Base-by-base conservation (phyloP, 192 early-diverging fungal species). In the Backusella mclennaniae region DNA sequence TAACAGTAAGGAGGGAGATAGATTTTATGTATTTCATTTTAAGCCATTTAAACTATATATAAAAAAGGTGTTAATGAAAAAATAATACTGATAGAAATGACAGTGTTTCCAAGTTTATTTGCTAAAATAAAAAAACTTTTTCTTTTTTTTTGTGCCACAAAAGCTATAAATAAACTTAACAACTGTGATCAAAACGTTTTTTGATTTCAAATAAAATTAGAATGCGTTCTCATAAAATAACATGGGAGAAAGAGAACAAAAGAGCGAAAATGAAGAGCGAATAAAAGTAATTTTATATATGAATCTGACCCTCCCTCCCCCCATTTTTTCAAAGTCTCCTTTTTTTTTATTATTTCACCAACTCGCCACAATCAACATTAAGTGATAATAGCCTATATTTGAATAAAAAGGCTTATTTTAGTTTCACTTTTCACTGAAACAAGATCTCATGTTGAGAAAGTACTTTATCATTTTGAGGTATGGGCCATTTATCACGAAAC, bases 151-250 rank as follows among this genome's bases (percentile, higher is more conserved):
- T 49, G 46, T 63, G 12, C 12, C 6, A 63, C 56, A n/a, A 29
- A 26, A 29, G 8, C 56, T 63, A 63, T 29, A 63, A 63, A 63
- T 63, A 63, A 59, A 59, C 53, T 26, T 26, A 59, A 59, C 46
- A n/a, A 6, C 46, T 59, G 53, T 59, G 53, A 63, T 63, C 56
- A 29, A 63, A 63, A 63, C 56, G 56, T 63, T 56, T n/a, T 21
- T 63, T 63, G 21, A 63, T 63, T 14, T 63, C 21, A 26, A 29
- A 29, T 9, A 29, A 63, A 29, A 63, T 63, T 14, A 12, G 56
- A 11, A 63, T 63, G 26, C 56, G 9, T 63, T 63, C 6, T 63
- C 26, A 29, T 63, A 14, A 23, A 4, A 29, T 9, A 63, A 9
- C 3, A 26, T 12, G 9, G 26, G 53, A 63, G 46, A 49, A n/a